Base-by-base conservation (phyloP, 1,284 basidiomycete species). In the Ganoderma sinense region DNA sequence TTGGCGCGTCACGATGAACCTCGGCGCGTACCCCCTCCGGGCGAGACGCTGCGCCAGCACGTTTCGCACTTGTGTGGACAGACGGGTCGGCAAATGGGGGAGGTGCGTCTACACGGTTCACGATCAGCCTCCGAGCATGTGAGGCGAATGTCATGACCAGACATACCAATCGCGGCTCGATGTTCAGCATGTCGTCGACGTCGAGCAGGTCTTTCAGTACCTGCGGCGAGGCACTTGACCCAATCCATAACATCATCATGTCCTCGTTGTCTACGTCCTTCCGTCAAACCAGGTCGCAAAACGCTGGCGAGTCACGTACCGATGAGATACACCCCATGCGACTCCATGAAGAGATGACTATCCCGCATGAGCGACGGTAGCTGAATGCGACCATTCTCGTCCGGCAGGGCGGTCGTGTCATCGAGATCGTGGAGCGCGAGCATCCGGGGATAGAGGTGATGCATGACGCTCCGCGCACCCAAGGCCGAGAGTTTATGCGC, bases 221-320 rank as follows among this genome's bases (percentile, higher is more conserved):
- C 75, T 94, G 92, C 5, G 96, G 94, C 18, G 93, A 96, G 7
- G 91, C 93, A 55, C 91, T 91, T 10, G 86, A 83, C 8, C 98
- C 98, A 26, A 99, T 84, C 98, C 98, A 99, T 36, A 99, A 83
- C 72, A 99, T 92, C 80, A 91, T 91, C 64, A 89, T 83, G 75
- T 98, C 97, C 72, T 97, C 97, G 78, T 99, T 99, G 80, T 97
- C 97, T 96, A 71, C 64, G 43, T 64, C 1, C 23, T 59, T 31
- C 20, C 20, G 33, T 66, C 31, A 65, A 29, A 18, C 4, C 36
- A 61, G 60, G 51, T 16, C 41, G n/a, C 11, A 13, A 26, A 5
- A 31, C 26, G 59, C 31, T 18, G 18, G 71, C 8, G 33, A 13
- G 53, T n/a, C 40, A 56, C 84, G 71, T 74, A 96, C 95, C 93